These are phyloP conservation scores for Pleurotus ostreatus DNA, from an alignment of 768 basidiomycete genomes.

Conservation along the genomic window DNA sequence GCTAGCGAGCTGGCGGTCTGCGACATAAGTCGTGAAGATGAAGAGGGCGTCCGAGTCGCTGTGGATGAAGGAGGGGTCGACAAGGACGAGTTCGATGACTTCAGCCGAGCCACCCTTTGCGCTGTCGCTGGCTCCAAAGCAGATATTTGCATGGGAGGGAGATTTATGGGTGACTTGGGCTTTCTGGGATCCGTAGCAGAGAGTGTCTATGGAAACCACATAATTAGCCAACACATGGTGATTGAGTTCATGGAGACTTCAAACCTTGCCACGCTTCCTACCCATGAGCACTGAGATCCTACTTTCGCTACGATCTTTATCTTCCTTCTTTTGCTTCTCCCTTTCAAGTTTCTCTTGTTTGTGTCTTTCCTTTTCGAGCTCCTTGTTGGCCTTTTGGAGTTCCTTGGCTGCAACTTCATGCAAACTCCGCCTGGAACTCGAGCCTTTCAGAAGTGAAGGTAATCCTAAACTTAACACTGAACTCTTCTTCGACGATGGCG, in stretches of 20 bases:
- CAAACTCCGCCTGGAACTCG: constrained; percentile 77
- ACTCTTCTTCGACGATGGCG: constrained; percentile 70
- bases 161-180: constrained; percentile 57
- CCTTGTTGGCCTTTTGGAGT: constrained; percentile 36
- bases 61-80: constrained; percentile 37
- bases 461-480: constrained; percentile 79
- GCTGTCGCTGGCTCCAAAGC: constrained; percentile 79
- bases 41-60: constrained; percentile 36
- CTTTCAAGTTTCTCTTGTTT: constrained; percentile 46
- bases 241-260: not conserved
- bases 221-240: constrained; percentile 4
- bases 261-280: constrained; percentile 87
- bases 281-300: constrained; percentile 86
- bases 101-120: constrained; percentile 80
- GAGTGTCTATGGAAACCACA: constrained; percentile 53
- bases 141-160: constrained; percentile 90
- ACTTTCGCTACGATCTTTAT: constrained; percentile 87
- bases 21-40: constrained; percentile 65
- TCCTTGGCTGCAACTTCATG: constrained; percentile 62
- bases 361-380: constrained; percentile 44
- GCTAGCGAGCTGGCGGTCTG: constrained; percentile 86
- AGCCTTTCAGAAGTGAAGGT: constrained; percentile 79
- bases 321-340: constrained; percentile 65
- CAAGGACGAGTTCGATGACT: constrained; percentile 46
- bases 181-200: constrained; percentile 83